Evolutionary conservation across 2,329 filamentous ascomycete genomes (phyloP), one percentile per base, ranked within the genome.

Genomic region (Davidsoniella australis): DNA sequence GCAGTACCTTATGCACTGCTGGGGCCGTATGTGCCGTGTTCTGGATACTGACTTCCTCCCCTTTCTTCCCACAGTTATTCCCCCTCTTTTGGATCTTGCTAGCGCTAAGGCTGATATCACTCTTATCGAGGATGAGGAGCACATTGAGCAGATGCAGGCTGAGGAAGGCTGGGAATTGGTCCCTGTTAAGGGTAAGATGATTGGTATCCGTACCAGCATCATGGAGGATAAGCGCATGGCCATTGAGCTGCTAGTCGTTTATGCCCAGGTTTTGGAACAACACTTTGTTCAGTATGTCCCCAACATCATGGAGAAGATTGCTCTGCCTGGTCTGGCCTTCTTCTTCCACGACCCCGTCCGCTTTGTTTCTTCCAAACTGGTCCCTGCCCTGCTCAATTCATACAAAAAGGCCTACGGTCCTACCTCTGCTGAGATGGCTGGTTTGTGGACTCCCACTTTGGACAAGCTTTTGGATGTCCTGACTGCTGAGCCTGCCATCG

Each of bases 141-240:
- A 94, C 64, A 84, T 93, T 37, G 86, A 93, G 58, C 80, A 87
- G 60, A 80, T 95, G 54, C 85, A 94, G 63, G 84, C 91, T 59
- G 89, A 96, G 59, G 89, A 95, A 51, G 89, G 89, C 41, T 98
- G 91, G 91, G 91, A 98, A 64, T 73, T 98, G 56, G 87, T 98
- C 14, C 91, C 91, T 7, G 74, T 98, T 50, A 94, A 94, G 67
- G 91, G 91, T 56, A 96, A 96, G 70, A 85, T 94, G 65, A 95
- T 98, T 60, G 91, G 91, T 55, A 98, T 98, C 68, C 87, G 88
- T 68, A 98, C 91, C 6, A 94, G 86, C 63, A 85, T 84, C 8
- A 80, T 98, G 64, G 91, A 98, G 59, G 91, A 98, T 67, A 98
- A 98, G 71, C 88, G 96, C 64, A 95, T 94, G 76, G 91, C 91